phyloP scores from a whole-genome alignment of 2,329 filamentous ascomycete species.

The Aureobasidium zeae region DNA sequence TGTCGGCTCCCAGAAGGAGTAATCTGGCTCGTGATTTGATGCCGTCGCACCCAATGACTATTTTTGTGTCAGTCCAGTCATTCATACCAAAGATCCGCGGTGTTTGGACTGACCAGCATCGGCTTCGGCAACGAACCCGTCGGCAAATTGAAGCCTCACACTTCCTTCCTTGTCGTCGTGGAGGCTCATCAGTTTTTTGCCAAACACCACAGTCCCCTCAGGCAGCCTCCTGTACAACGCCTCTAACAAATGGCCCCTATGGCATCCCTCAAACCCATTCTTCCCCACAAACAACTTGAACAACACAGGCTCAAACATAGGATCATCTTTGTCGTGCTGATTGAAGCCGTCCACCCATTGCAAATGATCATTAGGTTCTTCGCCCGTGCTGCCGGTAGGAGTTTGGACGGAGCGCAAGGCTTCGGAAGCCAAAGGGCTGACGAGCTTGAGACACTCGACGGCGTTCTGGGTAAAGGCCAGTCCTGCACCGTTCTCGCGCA shows the following conservation, averaged over 20 bases:
- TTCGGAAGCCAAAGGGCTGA: conserved; percentile 16
- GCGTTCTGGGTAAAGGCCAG: conserved; percentile 21
- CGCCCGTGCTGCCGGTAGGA: neutral
- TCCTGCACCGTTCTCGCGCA: conserved; percentile 25
- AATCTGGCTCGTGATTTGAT: conserved; percentile 50
- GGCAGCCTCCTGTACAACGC: neutral
- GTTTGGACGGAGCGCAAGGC: neutral
- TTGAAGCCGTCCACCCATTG: neutral
- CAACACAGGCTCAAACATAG: conserved; percentile 15
- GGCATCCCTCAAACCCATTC: neutral
- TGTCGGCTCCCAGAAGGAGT: conserved; percentile 41
- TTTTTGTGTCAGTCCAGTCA: no score
- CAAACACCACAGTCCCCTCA: neutral
- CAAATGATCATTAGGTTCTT: neutral
- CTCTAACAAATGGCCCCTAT: neutral
- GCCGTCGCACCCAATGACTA: conserved; percentile 44
- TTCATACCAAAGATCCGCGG: no score
- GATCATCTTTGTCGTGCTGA: conserved; percentile 23
- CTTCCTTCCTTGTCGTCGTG: conserved; percentile 1
- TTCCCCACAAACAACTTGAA: conserved; percentile 2
- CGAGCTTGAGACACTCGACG: conserved; percentile 18
- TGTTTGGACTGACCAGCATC: neutral
- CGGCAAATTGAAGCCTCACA: neutral
- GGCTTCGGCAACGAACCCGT: neutral
- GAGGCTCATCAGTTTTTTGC: neutral